Evolutionary conservation across 352 stramenopile species (phyloP).

Genomic region (Phytophthora aleatoria): DNA sequence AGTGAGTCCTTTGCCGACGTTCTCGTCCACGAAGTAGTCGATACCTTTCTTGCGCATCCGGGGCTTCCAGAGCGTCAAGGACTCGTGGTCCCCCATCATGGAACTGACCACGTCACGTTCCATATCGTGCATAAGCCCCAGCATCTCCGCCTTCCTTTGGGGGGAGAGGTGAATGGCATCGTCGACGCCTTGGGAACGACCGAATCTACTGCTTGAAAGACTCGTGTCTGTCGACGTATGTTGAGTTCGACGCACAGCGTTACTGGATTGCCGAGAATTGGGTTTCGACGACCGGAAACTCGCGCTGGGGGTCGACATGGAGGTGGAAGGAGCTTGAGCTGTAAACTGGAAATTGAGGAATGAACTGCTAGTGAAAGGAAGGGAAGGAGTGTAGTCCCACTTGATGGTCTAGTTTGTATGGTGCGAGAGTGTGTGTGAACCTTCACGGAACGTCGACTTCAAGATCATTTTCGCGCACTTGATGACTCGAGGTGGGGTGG

Average conservation of each 20-base stretch:
- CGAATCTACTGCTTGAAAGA: constrained; percentile 18
- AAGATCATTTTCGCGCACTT: constrained; percentile 26
- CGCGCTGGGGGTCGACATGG: constrained; percentile 3
- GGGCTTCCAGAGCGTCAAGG: constrained; percentile 35
- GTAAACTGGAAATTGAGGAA: constrained; percentile 15
- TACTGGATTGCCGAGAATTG: constrained; percentile 13
- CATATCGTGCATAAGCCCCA: constrained; percentile 24
- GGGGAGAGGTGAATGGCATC: constrained; percentile 23
- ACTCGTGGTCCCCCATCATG: constrained; percentile 27
- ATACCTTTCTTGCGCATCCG: constrained; percentile 42
- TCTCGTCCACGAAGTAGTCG: constrained; percentile 55
- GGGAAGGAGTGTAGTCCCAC: neutral
- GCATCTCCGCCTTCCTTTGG: constrained; percentile 27
- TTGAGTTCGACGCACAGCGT: neutral
- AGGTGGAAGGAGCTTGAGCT: constrained; percentile 1
- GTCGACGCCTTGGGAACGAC: constrained; percentile 4
- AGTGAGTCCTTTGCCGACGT: constrained; percentile 37
- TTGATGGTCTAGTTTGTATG: neutral
- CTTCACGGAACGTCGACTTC: constrained; percentile 11
- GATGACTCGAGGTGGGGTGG: constrained; percentile 23
- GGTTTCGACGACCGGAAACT: constrained; percentile 14
- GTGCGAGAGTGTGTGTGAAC: neutral
- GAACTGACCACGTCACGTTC: constrained; percentile 30
- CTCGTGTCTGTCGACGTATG: constrained; percentile 2
- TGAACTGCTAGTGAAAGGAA: constrained; percentile 3